Evolutionary conservation across 345 rosid genomes (phyloP).

Genomic region (Rhodomyrtus tomentosa): DNA sequence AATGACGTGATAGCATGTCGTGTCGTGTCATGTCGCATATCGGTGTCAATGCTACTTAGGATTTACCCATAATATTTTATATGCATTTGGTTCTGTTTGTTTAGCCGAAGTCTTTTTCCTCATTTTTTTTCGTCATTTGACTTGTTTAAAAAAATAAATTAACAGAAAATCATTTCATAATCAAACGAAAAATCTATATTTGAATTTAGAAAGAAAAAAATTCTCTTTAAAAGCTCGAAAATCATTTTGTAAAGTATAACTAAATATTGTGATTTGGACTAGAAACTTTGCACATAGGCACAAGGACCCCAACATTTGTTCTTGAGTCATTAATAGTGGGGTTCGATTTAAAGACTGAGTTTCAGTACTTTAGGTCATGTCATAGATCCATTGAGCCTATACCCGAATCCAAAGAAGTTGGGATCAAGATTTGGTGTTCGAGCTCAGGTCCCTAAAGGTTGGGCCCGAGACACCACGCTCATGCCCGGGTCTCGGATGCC

Average conservation of each 20-base stretch:
- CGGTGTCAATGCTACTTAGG: too few species aligned
- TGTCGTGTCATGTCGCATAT: too few species aligned
- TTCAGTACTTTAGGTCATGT: too few species aligned
- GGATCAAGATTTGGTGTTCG: accelerated
- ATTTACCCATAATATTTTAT: too few species aligned
- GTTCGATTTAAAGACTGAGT: too few species aligned
- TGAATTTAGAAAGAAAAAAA: background rate
- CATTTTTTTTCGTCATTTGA: background rate
- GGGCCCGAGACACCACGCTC: background rate
- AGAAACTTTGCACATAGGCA: accelerated
- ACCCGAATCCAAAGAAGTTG: too few species aligned
- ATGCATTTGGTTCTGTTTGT: too few species aligned
- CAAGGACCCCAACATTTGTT: accelerated
- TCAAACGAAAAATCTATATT: accelerated
- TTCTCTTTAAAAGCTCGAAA: background rate
- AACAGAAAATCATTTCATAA: background rate
- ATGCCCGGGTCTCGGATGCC: background rate
- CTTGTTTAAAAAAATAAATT: background rate
- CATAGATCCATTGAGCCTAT: too few species aligned
- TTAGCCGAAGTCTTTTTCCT: too few species aligned
- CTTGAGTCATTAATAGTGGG: too few species aligned
- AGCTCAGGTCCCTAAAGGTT: accelerated
- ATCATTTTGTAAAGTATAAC: background rate
- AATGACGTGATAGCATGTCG: too few species aligned
- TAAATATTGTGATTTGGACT: background rate